Percentiles rank a stretch among this genome's conserved stretches.
phyloP scores from a whole-genome alignment of 306 rosid genomes.

The Pyrus betulifolia region DNA sequence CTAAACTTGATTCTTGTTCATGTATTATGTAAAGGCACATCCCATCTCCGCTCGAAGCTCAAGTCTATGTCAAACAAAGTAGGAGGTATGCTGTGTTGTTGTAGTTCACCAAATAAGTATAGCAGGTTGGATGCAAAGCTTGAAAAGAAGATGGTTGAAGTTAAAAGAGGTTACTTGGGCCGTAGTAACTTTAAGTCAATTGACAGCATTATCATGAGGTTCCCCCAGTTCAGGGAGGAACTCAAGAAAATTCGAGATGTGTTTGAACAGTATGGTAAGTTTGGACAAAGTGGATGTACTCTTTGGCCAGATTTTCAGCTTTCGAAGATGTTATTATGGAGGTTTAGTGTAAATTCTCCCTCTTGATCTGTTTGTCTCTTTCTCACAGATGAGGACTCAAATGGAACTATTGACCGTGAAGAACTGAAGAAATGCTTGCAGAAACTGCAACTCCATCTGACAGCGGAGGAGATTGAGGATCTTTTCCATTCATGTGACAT shows the following conservation, averaged over 20 bases:
- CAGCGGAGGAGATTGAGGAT: slow-evolving; percentile 55
- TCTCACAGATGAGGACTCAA: slow-evolving; percentile 71
- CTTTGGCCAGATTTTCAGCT: background rate
- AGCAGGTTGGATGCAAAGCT: slow-evolving; percentile 63
- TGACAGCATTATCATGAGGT: slow-evolving; percentile 60
- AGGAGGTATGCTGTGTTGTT: slow-evolving; percentile 48
- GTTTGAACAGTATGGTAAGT: slow-evolving; percentile 78
- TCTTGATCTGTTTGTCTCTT: background rate
- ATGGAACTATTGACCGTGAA: slow-evolving; percentile 57
- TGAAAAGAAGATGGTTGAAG: slow-evolving; percentile 55
- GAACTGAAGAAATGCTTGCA: slow-evolving; percentile 66
- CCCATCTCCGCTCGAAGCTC: slow-evolving; percentile 21
- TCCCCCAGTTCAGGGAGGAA: slow-evolving; percentile 64
- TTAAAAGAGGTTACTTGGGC: slow-evolving; percentile 39
- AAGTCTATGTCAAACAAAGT: slow-evolving; percentile 38
- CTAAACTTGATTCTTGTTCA: slow-evolving; percentile 6
- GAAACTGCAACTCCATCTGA: slow-evolving; percentile 49
- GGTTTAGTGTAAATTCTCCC: slow-evolving; percentile 5
- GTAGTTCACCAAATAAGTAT: slow-evolving; percentile 32
- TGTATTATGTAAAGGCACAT: slow-evolving; percentile 37
- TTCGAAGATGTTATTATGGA: background rate
- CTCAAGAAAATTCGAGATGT: slow-evolving; percentile 50
- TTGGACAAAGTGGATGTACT: background rate
- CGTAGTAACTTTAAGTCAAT: slow-evolving; percentile 51
- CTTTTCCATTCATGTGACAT: slow-evolving; percentile 78